Evolutionary conservation across 108 stramenopile species (phyloP).

Genomic region (Skeletonema grethae): DNA sequence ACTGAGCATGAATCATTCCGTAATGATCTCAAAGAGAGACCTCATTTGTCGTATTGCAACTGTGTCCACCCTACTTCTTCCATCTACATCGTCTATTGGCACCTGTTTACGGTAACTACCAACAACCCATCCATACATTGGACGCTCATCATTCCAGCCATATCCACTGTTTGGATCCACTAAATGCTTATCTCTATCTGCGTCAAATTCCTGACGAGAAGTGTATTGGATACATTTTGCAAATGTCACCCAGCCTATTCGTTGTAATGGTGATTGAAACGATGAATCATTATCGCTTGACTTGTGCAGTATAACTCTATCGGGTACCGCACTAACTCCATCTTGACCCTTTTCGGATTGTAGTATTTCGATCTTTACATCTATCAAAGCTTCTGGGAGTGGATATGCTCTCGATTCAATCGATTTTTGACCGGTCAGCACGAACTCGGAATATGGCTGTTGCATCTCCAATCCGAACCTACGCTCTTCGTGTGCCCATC

Average conservation of each 20-base stretch:
- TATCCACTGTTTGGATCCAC: conserved; percentile 59
- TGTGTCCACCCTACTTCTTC: neutral
- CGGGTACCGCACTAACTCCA: conserved; percentile 52
- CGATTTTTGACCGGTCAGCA: conserved; percentile 59
- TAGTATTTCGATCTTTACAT: conserved; percentile 53
- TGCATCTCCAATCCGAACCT: conserved; percentile 77
- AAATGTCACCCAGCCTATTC: conserved; percentile 70
- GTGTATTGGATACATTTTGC: conserved; percentile 45
- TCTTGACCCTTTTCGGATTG: conserved; percentile 55
- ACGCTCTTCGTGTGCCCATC: conserved; percentile 10
- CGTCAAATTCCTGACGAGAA: conserved; percentile 47
- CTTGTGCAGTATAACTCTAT: conserved; percentile 26
- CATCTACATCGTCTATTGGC: neutral
- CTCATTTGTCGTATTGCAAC: conserved; percentile 21
- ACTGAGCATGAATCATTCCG: neutral
- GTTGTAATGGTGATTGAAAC: neutral
- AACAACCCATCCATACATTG: conserved; percentile 77
- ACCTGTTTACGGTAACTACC: conserved; percentile 4
- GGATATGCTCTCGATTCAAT: conserved; percentile 76
- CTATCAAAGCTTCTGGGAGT: conserved; percentile 61
- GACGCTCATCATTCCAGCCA: conserved; percentile 67
- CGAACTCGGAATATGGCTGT: conserved; percentile 59
- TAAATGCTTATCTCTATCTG: conserved; percentile 59
- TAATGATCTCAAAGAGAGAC: conserved; percentile 29
- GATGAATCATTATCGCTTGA: neutral